Evolutionary conservation across 257 asterid genomes (phyloP).

Genomic region (Paraleonurus japonicus): DNA sequence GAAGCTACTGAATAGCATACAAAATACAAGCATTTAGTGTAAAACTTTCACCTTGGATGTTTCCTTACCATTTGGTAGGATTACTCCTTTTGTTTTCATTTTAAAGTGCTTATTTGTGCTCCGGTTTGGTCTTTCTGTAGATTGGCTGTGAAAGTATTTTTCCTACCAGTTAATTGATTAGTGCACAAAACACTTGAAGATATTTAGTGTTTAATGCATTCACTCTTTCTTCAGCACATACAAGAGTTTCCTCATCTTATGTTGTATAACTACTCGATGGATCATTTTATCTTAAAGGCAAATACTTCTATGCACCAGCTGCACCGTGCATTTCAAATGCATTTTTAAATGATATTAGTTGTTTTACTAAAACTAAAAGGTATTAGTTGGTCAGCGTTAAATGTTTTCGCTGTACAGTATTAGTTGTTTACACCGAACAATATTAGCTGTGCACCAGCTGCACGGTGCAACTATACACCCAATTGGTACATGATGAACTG

Average conservation of each 20-base stretch:
- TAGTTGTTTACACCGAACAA: no score
- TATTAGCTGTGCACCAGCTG: no score
- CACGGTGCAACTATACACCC: no score
- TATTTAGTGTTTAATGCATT: not conserved
- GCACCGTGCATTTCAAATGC: no score
- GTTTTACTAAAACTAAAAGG: no score
- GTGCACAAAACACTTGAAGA: not conserved
- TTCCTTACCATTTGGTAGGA: not conserved
- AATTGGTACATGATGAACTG: slow-evolving; percentile 19
- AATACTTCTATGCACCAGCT: no score
- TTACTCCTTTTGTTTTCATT: slow-evolving; percentile 1
- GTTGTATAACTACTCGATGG: slow-evolving; percentile 1
- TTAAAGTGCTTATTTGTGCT: not conserved
- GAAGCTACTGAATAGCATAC: not conserved
- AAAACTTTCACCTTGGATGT: not conserved
- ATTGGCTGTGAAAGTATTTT: not conserved
- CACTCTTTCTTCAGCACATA: not conserved
- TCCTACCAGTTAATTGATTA: not conserved
- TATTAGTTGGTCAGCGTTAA: not conserved
- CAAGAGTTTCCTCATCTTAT: slow-evolving; percentile 5
- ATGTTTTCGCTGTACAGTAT: no score
- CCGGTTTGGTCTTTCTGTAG: not conserved
- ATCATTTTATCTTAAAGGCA: not conserved
- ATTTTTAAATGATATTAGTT: no score
- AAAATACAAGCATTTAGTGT: not conserved